Evolutionary conservation across 2,329 filamentous ascomycete species (phyloP).

Genomic region (Phaeoacremonium minimum): DNA sequence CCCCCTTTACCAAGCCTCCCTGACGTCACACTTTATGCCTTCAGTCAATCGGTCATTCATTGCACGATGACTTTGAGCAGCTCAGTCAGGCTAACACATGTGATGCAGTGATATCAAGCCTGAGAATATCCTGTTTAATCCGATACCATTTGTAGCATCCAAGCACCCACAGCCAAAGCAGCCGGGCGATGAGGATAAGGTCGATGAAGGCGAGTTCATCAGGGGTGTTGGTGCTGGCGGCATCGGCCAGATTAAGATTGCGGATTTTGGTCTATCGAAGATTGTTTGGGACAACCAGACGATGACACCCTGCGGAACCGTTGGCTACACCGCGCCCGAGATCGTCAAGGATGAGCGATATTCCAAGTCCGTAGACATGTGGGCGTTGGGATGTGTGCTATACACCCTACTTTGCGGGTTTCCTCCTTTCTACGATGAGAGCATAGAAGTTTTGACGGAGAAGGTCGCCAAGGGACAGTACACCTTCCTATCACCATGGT

Average conservation of each 20-base stretch:
- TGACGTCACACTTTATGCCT: slow-evolving; percentile 22
- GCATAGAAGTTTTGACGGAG: slow-evolving; percentile 92
- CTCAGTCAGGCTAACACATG: no score
- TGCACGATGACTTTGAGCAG: no score
- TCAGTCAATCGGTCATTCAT: no score
- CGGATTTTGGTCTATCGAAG: slow-evolving; percentile 96
- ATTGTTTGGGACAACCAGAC: slow-evolving; percentile 98
- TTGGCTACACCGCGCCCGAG: slow-evolving; percentile 95
- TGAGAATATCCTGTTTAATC: slow-evolving; percentile 92
- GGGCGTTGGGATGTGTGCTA: slow-evolving; percentile 92
- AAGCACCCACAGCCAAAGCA: slow-evolving; percentile 75
- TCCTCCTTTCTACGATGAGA: slow-evolving; percentile 97
- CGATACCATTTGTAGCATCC: slow-evolving; percentile 74
- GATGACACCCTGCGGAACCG: slow-evolving; percentile 98
- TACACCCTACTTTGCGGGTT: slow-evolving; percentile 97
- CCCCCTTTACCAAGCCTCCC: neutral
- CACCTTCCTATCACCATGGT: slow-evolving; percentile 97
- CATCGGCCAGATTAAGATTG: slow-evolving; percentile 94
- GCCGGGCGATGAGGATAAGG: slow-evolving; percentile 94
- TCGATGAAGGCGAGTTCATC: slow-evolving; percentile 91
- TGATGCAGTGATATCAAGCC: slow-evolving; percentile 94
- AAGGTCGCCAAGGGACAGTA: slow-evolving; percentile 97
- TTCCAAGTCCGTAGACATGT: slow-evolving; percentile 99
- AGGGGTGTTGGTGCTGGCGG: slow-evolving; percentile 78
- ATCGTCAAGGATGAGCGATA: slow-evolving; percentile 99